Conservation (phyloP, 345 rosid genomes). For the Syzygium aromaticum region DNA sequence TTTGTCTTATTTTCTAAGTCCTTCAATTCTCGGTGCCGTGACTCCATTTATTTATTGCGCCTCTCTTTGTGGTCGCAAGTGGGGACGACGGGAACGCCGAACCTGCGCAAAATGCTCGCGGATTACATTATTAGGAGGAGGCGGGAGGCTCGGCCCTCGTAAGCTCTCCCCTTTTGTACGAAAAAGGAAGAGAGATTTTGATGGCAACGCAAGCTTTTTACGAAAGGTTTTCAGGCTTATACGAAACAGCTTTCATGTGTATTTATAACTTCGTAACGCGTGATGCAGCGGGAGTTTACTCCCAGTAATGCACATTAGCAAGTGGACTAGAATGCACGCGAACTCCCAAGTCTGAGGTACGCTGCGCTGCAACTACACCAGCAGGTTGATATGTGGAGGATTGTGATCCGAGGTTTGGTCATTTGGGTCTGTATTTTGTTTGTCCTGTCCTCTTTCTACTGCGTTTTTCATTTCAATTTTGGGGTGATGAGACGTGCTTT, state of each 20-base stretch:
- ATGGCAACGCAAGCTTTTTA: neutral
- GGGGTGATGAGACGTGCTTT: neutral
- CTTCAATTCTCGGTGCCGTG: neutral
- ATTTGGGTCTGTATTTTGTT: neutral
- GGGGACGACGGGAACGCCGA: neutral
- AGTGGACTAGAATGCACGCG: neutral
- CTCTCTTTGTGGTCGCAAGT: neutral
- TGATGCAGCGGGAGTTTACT: neutral
- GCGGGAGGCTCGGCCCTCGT: neutral
- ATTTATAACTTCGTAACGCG: neutral
- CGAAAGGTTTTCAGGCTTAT: too few relatives aligned
- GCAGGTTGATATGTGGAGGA: neutral
- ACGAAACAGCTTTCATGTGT: neutral
- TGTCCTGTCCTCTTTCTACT: neutral
- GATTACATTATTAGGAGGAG: neutral
- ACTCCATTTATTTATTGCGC: neutral
- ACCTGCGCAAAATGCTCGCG: neutral
- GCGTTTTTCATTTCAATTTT: neutral
- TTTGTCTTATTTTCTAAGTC: neutral
- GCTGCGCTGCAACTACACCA: neutral
- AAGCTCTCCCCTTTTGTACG: neutral
- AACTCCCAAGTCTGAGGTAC: neutral
- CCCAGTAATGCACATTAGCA: neutral
- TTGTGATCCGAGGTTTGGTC: neutral
- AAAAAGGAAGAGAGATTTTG: neutral